Percentiles rank a stretch among this genome's conserved stretches.
Conservation (phyloP, 2,329 filamentous ascomycete species). For the Epichloe glyceriae region DNA sequence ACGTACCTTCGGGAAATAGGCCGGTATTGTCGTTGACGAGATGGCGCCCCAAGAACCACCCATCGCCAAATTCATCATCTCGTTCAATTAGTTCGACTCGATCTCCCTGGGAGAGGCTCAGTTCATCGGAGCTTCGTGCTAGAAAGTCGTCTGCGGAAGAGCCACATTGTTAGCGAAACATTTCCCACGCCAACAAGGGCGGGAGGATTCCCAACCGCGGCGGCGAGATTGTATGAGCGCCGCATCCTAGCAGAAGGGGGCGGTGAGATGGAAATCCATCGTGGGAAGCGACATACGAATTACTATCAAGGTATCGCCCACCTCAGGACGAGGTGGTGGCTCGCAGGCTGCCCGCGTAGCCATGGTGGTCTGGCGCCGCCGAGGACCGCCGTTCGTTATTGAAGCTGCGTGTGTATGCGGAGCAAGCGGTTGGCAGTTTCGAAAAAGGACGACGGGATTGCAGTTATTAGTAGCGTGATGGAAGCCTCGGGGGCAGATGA, state of each 20-base stretch:
- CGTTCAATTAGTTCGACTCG: constrained; percentile 72
- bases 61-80: constrained; percentile 80
- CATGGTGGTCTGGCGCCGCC: constrained; percentile 19
- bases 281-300: constrained; percentile 44
- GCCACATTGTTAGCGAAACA: constrained; percentile 2
- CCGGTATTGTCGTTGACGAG: constrained; percentile 60
- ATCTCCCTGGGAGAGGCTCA: constrained; percentile 75
- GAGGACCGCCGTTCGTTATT: neutral
- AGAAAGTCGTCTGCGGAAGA: constrained; percentile 65
- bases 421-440: neutral
- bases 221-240: neutral
- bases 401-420: neutral
- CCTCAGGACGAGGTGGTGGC: constrained; percentile 36
- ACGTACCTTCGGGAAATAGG: constrained; percentile 69
- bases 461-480: neutral
- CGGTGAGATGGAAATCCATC: constrained; percentile 13
- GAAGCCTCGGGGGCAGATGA: neutral
- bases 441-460: neutral
- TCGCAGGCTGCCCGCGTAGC: constrained; percentile 27
- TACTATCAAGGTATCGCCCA: constrained; percentile 56
- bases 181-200: neutral
- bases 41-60: constrained; percentile 71
- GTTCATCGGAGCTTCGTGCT: constrained; percentile 83
- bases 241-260: neutral
- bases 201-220: neutral